phyloP scores from a whole-genome alignment of 2,329 filamentous ascomycete genomes.

The Fusarium humuli region DNA sequence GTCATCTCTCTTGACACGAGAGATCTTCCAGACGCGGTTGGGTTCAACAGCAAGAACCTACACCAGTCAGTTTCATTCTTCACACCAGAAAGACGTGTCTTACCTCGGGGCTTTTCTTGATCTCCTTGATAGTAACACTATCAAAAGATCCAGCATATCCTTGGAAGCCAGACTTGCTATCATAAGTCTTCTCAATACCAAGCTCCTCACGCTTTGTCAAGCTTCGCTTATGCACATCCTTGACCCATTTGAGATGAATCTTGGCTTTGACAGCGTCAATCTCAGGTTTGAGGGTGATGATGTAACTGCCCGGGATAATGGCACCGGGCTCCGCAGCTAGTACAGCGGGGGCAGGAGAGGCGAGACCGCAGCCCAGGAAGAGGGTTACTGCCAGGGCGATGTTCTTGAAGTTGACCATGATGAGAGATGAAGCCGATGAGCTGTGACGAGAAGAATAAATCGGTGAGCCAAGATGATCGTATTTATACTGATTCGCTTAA shows the following conservation, averaged over 20 bases:
- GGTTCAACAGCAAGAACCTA: constrained; percentile 41
- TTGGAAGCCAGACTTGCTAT: constrained; percentile 46
- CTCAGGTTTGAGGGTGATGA: constrained; percentile 67
- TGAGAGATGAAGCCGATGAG: not conserved
- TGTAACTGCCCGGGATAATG: constrained; percentile 60
- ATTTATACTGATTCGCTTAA: not conserved
- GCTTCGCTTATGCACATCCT: constrained; percentile 64
- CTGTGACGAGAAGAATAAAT: no score
- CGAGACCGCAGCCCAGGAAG: constrained; percentile 16
- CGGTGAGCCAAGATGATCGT: not conserved
- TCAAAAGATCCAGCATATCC: constrained; percentile 60
- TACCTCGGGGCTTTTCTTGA: constrained; percentile 56
- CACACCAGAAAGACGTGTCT: constrained; percentile 9
- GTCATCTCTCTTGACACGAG: not conserved
- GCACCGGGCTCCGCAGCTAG: not conserved
- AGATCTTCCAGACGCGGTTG: constrained; percentile 29
- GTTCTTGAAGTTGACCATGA: constrained; percentile 15
- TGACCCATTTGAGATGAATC: constrained; percentile 60
- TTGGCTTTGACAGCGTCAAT: constrained; percentile 56
- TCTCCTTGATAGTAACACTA: constrained; percentile 52
- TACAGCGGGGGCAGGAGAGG: constrained; percentile 4
- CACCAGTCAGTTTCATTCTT: rapidly evolving
- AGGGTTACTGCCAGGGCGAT: not conserved
- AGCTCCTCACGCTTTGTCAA: constrained; percentile 56
- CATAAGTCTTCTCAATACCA: constrained; percentile 47